phyloP scores from a whole-genome alignment of 1,284 basidiomycete genomes.

The Exobasidium rhododendri region DNA sequence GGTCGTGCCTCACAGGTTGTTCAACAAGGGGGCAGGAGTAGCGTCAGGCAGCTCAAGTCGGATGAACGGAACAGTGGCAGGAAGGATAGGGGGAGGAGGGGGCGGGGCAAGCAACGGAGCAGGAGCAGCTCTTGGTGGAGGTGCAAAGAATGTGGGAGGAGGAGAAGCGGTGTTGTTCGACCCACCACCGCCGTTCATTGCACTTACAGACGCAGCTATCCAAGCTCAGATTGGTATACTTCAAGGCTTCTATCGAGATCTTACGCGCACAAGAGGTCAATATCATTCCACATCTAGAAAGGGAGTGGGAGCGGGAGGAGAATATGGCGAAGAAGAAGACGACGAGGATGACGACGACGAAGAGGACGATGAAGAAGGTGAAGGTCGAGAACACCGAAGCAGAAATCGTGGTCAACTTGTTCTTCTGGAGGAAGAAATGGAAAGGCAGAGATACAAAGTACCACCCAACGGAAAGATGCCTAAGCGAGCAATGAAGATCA shows the following conservation, averaged over 20 bases:
- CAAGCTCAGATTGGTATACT: slow-evolving; percentile 80
- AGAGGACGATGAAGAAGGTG: slow-evolving; percentile 12
- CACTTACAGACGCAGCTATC: slow-evolving; percentile 65
- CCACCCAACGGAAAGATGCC: slow-evolving; percentile 52
- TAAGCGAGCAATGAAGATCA: slow-evolving; percentile 19
- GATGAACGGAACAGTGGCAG: not conserved
- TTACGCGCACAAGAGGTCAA: slow-evolving; percentile 19
- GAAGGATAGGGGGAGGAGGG: not conserved
- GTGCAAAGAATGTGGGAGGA: not conserved
- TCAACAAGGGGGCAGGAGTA: not conserved
- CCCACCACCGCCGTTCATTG: slow-evolving; percentile 74
- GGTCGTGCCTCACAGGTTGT: slow-evolving; percentile 1
- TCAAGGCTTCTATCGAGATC: slow-evolving; percentile 64
- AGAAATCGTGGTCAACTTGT: slow-evolving; percentile 28
- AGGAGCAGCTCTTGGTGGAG: not conserved
- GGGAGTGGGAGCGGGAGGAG: not conserved
- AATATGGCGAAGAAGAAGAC: slow-evolving; percentile 16
- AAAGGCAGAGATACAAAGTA: slow-evolving; percentile 46
- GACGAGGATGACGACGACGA: slow-evolving; percentile 13
- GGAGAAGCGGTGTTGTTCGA: slow-evolving; percentile 60
- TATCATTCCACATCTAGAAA: not conserved
- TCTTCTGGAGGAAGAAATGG: slow-evolving; percentile 42
- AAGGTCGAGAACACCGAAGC: slow-evolving; percentile 7
- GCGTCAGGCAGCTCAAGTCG: not conserved
- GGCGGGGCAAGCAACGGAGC: not conserved